Evolutionary conservation across 2,329 filamentous ascomycete genomes (phyloP).

Genomic region (Cercospora canescens): DNA sequence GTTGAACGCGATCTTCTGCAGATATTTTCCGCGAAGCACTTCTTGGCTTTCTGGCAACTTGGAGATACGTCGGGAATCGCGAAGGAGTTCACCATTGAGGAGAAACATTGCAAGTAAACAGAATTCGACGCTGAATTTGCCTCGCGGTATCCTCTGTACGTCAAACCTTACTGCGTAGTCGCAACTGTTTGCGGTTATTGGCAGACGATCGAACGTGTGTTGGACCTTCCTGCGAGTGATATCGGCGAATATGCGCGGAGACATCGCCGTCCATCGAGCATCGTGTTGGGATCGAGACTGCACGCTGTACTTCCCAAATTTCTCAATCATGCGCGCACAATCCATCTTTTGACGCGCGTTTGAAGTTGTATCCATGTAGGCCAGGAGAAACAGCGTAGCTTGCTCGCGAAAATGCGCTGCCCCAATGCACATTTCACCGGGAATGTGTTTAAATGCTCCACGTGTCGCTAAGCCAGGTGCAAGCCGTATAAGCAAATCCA

Average conservation of each 20-base stretch:
- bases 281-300: background rate
- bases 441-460: background rate
- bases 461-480: background rate
- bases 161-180: background rate
- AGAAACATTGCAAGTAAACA: background rate
- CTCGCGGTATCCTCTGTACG: background rate
- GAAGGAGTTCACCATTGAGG: background rate
- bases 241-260: background rate
- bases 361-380: background rate
- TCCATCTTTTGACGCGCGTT: background rate
- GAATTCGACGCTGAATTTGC: background rate
- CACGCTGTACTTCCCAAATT: background rate
- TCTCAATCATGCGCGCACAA: background rate
- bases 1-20: conserved; percentile 4
- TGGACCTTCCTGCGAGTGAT: background rate
- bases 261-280: background rate
- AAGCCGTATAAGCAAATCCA: conserved; percentile 1
- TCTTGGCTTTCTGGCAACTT: background rate
- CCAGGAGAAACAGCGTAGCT: conserved; percentile 4
- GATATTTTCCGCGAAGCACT: background rate
- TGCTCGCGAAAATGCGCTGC: background rate
- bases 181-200: background rate
- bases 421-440: background rate
- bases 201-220: background rate
- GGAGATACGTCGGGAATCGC: background rate